Conservation (phyloP, 78 protist genomes). For the Dictyostelium brefeldianum region DNA sequence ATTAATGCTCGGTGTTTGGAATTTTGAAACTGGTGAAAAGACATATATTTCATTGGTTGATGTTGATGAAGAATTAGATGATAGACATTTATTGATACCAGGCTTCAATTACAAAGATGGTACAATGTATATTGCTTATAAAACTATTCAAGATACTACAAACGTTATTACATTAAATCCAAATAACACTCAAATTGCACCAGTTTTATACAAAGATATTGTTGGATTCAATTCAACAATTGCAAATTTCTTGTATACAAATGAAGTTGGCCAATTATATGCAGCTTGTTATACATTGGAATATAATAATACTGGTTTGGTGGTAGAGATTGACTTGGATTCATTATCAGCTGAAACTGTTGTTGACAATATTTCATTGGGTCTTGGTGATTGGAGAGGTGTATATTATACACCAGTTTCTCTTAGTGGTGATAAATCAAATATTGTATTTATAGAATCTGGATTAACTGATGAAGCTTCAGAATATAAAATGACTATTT, state of each 20-base stretch:
- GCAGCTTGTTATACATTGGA: neutral
- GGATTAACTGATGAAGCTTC: neutral
- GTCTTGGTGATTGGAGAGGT: neutral
- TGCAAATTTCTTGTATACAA: neutral
- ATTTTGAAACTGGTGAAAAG: neutral
- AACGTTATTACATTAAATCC: neutral
- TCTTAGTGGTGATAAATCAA: neutral
- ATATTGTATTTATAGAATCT: neutral
- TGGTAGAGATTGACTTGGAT: neutral
- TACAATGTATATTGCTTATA: neutral
- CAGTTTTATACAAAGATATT: neutral
- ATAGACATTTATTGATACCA: too few relatives aligned
- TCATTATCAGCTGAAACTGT: neutral
- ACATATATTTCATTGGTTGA: neutral
- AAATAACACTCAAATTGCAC: neutral
- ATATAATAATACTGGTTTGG: neutral
- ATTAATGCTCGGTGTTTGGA: neutral
- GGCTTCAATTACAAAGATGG: neutral
- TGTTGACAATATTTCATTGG: neutral
- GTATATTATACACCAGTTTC: neutral
- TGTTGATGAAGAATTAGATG: neutral
- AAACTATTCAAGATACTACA: neutral
- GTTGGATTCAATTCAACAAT: neutral
- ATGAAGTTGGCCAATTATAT: neutral
- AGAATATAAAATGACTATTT: neutral